Evolutionary conservation across 805 yeast genomes (phyloP), one percentile per base, ranked within the genome.

Genomic region (Candida patagonica): DNA sequence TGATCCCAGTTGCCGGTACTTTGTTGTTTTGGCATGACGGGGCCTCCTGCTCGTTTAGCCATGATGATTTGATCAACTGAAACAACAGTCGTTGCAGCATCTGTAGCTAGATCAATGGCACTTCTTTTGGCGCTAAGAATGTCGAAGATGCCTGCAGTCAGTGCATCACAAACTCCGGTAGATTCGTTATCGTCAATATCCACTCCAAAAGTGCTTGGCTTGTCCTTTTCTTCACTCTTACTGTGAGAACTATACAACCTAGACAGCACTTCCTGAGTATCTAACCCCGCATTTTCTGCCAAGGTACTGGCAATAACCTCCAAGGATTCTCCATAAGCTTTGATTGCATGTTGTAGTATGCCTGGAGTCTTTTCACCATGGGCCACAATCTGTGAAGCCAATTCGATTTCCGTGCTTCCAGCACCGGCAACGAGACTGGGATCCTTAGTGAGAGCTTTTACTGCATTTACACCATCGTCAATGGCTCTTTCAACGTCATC

Each of bases 11-110:
- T 87, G 45, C 95, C 96, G 34, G 92, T 89, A 61, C 77, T 78
- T 51, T 80, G 80, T 57, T 83, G 94, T 49, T 73, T 69, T 25
- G 96, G 96, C 73, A 87, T 79, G 24, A 68, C 78, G 36, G 98
- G 98, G 17, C 98, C 98, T 49, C 98, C 98, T 2, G 97, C 96
- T 60, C 96, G 78, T 74, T 89, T 89, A 33, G 98, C 97, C 92
- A 89, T 92, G 59, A 89, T 92, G 55, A 89, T 89, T 71, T 89
- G 97, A 61, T 92, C 97, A 37, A 92, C 92, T 20, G 94, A 78
- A 47, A 88, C 70, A 39, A 88, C 80, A 4, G 97, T 92, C 47
- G 73, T 75, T 10, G 95, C 94, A 36, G 96, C 96, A 50, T 92
- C 97, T 3, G 96, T 87, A 13, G 98, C 97, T 47, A 92, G 80